phyloP scores from a whole-genome alignment of 352 stramenopile genomes.

The Nothophytophthora sp. region DNA sequence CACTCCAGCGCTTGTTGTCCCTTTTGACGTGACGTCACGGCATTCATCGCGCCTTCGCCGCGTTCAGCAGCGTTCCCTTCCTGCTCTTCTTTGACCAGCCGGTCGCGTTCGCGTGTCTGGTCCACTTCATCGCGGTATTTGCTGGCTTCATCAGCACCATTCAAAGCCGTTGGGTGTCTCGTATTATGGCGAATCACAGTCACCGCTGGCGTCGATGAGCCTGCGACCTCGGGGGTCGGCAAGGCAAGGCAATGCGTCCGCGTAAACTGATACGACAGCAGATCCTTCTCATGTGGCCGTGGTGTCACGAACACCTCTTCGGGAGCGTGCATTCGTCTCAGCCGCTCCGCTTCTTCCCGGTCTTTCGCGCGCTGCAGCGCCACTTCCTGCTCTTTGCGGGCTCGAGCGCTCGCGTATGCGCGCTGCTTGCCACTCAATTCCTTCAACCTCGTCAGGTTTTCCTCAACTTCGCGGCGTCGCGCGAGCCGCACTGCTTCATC shows the following conservation, averaged over 20 bases:
- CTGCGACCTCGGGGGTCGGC: not conserved
- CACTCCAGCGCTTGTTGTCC: conserved; percentile 53
- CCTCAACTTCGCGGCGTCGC: conserved; percentile 35
- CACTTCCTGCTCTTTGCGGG: conserved; percentile 36
- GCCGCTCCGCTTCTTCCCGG: conserved; percentile 27
- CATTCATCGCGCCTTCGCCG: conserved; percentile 35
- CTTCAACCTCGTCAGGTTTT: conserved; percentile 48
- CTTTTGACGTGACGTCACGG: conserved; percentile 30
- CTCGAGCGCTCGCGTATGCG: conserved; percentile 37
- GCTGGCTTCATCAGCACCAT: conserved; percentile 41
- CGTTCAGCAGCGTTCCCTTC: conserved; percentile 32
- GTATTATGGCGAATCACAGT: conserved; percentile 64
- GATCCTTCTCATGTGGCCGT: conserved; percentile 37
- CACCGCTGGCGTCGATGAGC: conserved; percentile 20
- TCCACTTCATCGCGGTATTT: conserved; percentile 45
- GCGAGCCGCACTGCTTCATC: conserved; percentile 24
- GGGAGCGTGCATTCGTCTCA: conserved; percentile 22
- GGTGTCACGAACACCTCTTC: conserved; percentile 49
- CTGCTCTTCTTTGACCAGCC: conserved; percentile 36
- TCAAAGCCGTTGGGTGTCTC: conserved; percentile 28
- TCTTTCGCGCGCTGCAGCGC: conserved; percentile 22
- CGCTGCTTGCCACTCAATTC: conserved; percentile 43
- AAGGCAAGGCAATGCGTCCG: conserved; percentile 44
- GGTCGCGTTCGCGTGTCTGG: conserved; percentile 33
- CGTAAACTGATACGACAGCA: conserved; percentile 55